Conservation (phyloP, 371 early-diverging fungal species). For the Rhizopus stolonifer region DNA sequence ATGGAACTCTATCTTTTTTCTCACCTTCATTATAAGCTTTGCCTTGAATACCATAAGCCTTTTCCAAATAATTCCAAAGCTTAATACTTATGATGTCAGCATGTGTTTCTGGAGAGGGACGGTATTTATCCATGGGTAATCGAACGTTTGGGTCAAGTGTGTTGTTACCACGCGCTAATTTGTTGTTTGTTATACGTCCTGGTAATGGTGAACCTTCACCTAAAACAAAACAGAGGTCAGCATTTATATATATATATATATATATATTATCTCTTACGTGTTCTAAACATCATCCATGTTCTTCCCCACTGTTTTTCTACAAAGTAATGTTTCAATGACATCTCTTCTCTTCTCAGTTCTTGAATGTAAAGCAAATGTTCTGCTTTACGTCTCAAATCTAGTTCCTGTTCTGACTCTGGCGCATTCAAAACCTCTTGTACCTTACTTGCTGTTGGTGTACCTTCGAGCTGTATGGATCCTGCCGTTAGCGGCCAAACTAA, state of each 20-base stretch:
- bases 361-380: slow-evolving; percentile 45
- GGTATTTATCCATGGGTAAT: slow-evolving; percentile 45
- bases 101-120: slow-evolving; percentile 47
- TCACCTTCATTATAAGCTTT: slow-evolving; percentile 45
- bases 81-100: slow-evolving; percentile 47
- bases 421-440: slow-evolving; percentile 15
- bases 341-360: slow-evolving; percentile 44
- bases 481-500: background rate
- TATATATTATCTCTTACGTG: slow-evolving; percentile 27
- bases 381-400: slow-evolving; percentile 44
- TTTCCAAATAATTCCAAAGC: slow-evolving; percentile 36
- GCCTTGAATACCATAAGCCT: slow-evolving; percentile 45
- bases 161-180: slow-evolving; percentile 37
- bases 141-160: slow-evolving; percentile 42
- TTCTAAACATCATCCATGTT: slow-evolving; percentile 49
- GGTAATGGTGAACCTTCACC: slow-evolving; percentile 47
- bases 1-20: background rate
- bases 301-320: slow-evolving; percentile 46
- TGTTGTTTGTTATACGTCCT: slow-evolving; percentile 34
- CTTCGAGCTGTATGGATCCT: background rate
- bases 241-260: no score
- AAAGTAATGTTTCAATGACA: slow-evolving; percentile 40
- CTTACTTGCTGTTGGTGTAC: background rate
- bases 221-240: background rate
- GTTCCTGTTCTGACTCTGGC: slow-evolving; percentile 23